Evolutionary conservation across 176 grass and related monocot species (phyloP), one percentile per base, ranked within the genome.

Genomic region (Coix lacrymajobi): DNA sequence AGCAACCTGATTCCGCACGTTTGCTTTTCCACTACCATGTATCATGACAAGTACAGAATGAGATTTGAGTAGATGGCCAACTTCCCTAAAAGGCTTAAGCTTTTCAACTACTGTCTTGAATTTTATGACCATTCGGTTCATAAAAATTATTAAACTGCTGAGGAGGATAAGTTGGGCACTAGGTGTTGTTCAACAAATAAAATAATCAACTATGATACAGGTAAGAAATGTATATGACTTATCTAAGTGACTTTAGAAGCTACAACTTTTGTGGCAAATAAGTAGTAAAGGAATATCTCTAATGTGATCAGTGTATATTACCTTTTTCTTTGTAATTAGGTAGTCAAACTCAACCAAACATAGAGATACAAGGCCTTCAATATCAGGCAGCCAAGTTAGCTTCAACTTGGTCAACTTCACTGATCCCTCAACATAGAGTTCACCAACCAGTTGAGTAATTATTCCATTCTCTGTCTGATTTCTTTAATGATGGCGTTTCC

Each of bases 291-390:
- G 46, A 51, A 51, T 51, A 17, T 51, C 15, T 51, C 46, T 51
- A 51, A 78, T 75, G 25, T 12, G 1, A 19, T 31, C 33, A 33
- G 73, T 32, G 25, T 22, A 29, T 58, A 60, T 78, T 84, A 94
- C 95, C 92, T 98, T 98, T 82, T 98, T 98, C 87, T 98, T 98
- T 57, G 85, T 94, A 66, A 98, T 98, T 71, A 98, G 79, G 66
- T 91, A 93, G 86, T 95, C 92, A 77, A 98, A 98, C 60, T 95
- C 90, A 76, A 98, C 85, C 81, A 98, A 78, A 44, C 86, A 86
- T 57, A 95, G 90, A 60, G 79, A 61, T 38, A 95, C 87, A 26
- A 95, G 78, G 71, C 93, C 92, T 48, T 98, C 92, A 20, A 69
- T 91, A 88, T 95, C 87, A 81, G 96, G 87, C 62, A 98, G 71